phyloP scores from a whole-genome alignment of 1,284 basidiomycete species.

The Chondrostereum purpureum region DNA sequence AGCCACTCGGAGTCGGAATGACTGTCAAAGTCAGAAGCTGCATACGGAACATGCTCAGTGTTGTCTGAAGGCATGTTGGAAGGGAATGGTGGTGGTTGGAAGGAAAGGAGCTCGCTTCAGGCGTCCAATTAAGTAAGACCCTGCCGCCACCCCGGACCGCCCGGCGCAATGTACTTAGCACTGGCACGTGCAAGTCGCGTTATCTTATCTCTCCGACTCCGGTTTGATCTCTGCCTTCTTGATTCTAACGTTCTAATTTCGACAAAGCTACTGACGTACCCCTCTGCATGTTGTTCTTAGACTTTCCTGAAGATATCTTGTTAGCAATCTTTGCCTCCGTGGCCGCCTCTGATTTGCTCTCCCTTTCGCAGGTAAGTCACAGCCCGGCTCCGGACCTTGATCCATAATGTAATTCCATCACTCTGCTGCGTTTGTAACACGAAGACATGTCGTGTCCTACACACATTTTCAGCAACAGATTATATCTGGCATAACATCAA shows the following conservation, averaged over 20 bases:
- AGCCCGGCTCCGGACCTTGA: slow-evolving; percentile 3
- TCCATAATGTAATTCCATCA: neutral
- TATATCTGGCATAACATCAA: slow-evolving; percentile 45
- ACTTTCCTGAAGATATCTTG: slow-evolving; percentile 27
- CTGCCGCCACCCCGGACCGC: neutral
- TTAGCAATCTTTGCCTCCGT: slow-evolving; percentile 26
- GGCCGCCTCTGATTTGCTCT: slow-evolving; percentile 34
- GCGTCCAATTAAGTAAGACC: neutral
- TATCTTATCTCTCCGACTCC: neutral
- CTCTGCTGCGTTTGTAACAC: slow-evolving; percentile 19
- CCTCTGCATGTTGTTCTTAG: slow-evolving; percentile 6
- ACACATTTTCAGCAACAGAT: slow-evolving; percentile 39
- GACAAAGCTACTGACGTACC: neutral
- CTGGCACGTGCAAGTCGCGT: no score
- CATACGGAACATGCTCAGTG: slow-evolving; percentile 24
- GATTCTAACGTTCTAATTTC: neutral
- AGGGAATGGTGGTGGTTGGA: slow-evolving; percentile 18
- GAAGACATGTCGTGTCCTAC: slow-evolving; percentile 50
- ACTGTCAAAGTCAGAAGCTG: slow-evolving; percentile 54
- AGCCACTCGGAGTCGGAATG: slow-evolving; percentile 77
- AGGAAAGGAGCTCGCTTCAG: slow-evolving; percentile 5
- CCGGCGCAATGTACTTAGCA: neutral
- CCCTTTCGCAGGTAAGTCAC: slow-evolving; percentile 39
- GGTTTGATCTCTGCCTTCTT: neutral
- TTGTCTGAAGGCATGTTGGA: slow-evolving; percentile 25